Evolutionary conservation across 1,284 basidiomycete species (phyloP), one percentile per base, ranked within the genome.

Genomic region (Irpex lacteus): DNA sequence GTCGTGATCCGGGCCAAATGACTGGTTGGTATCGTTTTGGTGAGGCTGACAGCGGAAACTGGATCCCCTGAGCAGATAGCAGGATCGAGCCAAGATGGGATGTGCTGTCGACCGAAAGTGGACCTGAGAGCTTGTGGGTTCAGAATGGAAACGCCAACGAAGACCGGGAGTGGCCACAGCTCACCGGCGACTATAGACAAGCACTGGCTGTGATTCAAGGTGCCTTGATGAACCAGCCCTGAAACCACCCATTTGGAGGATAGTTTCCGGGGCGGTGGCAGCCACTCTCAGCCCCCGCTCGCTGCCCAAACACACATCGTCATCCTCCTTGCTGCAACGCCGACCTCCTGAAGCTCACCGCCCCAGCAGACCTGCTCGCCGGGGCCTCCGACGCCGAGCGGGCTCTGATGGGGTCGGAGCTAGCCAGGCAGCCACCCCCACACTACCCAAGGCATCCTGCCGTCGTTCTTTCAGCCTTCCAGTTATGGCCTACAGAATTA

Each of bases 1-100:
- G 61, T 64, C 67, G 69, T 71, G 80, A 81, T 80, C 80, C 78
- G 76, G 73, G 68, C 11, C 67, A 71, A 26, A 34, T 56, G 54
- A 36, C 54, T 32, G 40, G 15, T 9, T 34, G 26, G 26, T 21
- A 26, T 26, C 26, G 26, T 26, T 26, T 26, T 26, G 26, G 26
- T 9, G 54, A 32, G 19, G 50, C 19, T 52, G 50, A 19, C n/a
- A 52, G 50, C 18, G 13, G n/a, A 52, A 18, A n/a, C 13, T 18
- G 26, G 26, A 26, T 26, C 26, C 26, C 26, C 26, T 26, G 26
- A 26, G 26, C 26, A 26, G 26, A 26, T 26, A 26, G 26, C 26
- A 26, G 26, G 26, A 26, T 26, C 26, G 26, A 26, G 26, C 26
- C 26, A 26, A 26, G 26, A 26, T 26, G 26, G 26, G 26, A 26